Base-by-base conservation (phyloP, 208 protist species). In the Leishmania braziliensis region DNA sequence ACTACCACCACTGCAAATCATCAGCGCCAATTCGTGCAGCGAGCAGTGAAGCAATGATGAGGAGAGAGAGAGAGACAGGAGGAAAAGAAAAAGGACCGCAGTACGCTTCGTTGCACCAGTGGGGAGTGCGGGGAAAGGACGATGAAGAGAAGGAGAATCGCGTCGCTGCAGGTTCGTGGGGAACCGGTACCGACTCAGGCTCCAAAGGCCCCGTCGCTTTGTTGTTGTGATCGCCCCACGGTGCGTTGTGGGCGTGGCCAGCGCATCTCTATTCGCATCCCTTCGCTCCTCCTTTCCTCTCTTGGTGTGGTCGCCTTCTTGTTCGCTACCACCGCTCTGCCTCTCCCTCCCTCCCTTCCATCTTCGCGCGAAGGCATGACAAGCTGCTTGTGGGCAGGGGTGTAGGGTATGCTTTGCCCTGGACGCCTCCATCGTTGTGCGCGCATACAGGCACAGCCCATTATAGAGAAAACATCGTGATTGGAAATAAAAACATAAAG, bases 371-470 rank as follows among this genome's bases (percentile, higher is more conserved):
- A 16, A 65, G 20, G 66, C 66, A 48, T 71, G 39, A 39, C 36
- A 39, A 39, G 36, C 36, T 39, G 36, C 36, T 39, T 39, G 36
- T 39, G 36, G 36, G 54, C 16, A 23, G 29, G 6, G 62, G 62
- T n/a, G 69, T 8, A 10, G 29, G 29, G 36, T 39, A 6, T 3
- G 65, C 20, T 16, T 46, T 70, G 8, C 36, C 36, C 36, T 46
- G 29, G 12, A 12, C 36, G 5, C 65, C 26, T 70, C 18, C 65
- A 66, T 36, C n/a, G 14, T 66, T 2, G 6, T 20, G 68, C 39
- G 29, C 53, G 39, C 36, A 77, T 20, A 82, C 43, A 63, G 8
- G 4, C 43, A 77, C 58, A 72, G 46, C n/a, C 8, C 33, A 83
- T 14, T 20, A 51, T 56, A 74, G 69, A 74, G 23, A 10, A 23